Percentiles rank a stretch among this genome's conserved stretches.
Evolutionary conservation across 768 basidiomycete species (phyloP).

Genomic region (Boletus reticulatus): DNA sequence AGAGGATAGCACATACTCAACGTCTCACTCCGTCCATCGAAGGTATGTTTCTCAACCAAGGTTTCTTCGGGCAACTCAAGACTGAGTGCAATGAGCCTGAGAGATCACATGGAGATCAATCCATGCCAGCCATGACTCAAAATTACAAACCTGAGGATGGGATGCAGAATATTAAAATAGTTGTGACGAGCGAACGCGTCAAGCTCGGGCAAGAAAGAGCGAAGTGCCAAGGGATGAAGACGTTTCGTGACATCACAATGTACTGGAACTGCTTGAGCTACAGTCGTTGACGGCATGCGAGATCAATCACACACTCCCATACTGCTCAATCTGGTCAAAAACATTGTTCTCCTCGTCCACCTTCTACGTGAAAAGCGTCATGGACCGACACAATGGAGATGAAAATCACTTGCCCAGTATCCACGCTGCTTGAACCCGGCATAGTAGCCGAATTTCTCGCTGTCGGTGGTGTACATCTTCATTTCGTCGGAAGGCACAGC

Average conservation of each 20-base stretch:
- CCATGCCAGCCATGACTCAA: background rate
- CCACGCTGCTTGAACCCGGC: background rate
- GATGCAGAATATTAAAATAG: slow-evolving; percentile 49
- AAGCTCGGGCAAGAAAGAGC: slow-evolving; percentile 52
- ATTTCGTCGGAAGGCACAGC: background rate
- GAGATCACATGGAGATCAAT: background rate
- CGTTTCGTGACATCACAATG: slow-evolving; percentile 44
- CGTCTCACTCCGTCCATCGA: slow-evolving; percentile 37
- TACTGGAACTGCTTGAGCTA: slow-evolving; percentile 31
- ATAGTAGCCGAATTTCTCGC: background rate
- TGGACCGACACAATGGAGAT: background rate
- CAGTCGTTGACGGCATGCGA: background rate
- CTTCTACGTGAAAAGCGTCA: slow-evolving; percentile 36
- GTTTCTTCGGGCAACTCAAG: slow-evolving; percentile 54
- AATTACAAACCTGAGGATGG: slow-evolving; percentile 43
- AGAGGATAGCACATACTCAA: slow-evolving; percentile 28
- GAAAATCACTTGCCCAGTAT: slow-evolving; percentile 28
- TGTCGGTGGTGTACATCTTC: background rate
- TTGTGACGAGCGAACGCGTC: slow-evolving; percentile 49
- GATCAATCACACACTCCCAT: slow-evolving; percentile 43
- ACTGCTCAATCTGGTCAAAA: slow-evolving; percentile 61
- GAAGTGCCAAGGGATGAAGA: slow-evolving; percentile 45
- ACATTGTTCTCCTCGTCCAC: slow-evolving; percentile 50
- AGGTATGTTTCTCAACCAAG: slow-evolving; percentile 47
- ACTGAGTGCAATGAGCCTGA: slow-evolving; percentile 47